These are phyloP conservation scores for Wickerhamiella cacticola DNA, from an alignment of 805 yeast species.

Conservation along the genomic window DNA sequence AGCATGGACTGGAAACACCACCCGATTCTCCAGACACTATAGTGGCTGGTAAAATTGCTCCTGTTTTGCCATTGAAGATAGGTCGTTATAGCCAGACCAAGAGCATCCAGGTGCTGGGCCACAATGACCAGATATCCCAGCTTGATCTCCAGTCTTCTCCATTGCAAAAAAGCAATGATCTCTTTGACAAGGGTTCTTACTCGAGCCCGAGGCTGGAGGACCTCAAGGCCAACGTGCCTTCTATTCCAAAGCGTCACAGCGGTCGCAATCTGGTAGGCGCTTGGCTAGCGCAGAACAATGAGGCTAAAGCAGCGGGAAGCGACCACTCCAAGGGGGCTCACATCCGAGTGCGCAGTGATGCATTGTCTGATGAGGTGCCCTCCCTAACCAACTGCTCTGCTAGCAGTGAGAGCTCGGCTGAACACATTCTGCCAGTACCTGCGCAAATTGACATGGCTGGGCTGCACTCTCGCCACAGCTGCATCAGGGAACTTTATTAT, in stretches of 20 bases:
- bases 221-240: not conserved
- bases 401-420: slow-evolving; percentile 11
- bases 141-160: not conserved
- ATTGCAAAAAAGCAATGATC: not conserved
- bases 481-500: slow-evolving; percentile 30
- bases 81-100: not conserved
- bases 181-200: not conserved
- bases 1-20: slow-evolving; percentile 1
- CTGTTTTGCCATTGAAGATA: not conserved
- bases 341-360: not conserved
- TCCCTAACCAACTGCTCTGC: slow-evolving; percentile 12
- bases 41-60: not conserved
- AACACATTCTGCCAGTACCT: not conserved
- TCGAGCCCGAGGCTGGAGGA: not conserved
- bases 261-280: slow-evolving; percentile 6
- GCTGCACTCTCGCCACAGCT: slow-evolving; percentile 20
- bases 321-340: not conserved
- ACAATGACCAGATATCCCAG: not conserved
- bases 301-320: not conserved
- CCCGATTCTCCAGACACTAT: slow-evolving; percentile 4
- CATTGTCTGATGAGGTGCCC: slow-evolving; percentile 4
- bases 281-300: not conserved
- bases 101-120: not conserved
- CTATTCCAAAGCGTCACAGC: slow-evolving; percentile 5
- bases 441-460: not conserved